Conservation (phyloP, 305 asterid genomes). For the Solanum hybrid region DNA sequence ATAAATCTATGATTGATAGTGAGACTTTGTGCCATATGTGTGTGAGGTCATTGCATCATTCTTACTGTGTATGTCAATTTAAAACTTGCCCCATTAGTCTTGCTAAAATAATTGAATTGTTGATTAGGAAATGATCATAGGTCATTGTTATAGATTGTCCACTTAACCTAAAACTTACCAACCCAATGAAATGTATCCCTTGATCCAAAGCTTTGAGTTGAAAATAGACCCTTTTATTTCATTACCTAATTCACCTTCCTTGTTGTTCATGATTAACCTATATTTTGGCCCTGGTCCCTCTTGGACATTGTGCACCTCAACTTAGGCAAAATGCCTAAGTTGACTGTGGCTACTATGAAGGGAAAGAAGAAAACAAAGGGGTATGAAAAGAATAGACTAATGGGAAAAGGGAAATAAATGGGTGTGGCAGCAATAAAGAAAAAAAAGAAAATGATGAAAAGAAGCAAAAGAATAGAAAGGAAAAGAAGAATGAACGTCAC, state of each 20-base stretch:
- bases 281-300: neutral
- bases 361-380: neutral
- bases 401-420: neutral
- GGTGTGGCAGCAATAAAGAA: neutral
- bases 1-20: neutral
- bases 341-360: neutral
- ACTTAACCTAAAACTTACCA: neutral
- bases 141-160: neutral
- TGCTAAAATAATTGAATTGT: no score
- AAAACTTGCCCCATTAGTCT: neutral
- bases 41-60: neutral
- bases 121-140: neutral
- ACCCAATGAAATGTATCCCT: no score
- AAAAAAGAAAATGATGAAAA: no score
- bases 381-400: neutral
- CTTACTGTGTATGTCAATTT: neutral
- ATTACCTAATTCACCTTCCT: neutral
- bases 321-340: neutral
- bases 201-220: neutral
- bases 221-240: no score
- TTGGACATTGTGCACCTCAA: neutral
- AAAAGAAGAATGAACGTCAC: neutral
- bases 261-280: neutral
- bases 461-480: neutral
- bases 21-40: neutral